Evolutionary conservation across 129 eudicot genomes (phyloP).

Genomic region (Arctium lappa): DNA sequence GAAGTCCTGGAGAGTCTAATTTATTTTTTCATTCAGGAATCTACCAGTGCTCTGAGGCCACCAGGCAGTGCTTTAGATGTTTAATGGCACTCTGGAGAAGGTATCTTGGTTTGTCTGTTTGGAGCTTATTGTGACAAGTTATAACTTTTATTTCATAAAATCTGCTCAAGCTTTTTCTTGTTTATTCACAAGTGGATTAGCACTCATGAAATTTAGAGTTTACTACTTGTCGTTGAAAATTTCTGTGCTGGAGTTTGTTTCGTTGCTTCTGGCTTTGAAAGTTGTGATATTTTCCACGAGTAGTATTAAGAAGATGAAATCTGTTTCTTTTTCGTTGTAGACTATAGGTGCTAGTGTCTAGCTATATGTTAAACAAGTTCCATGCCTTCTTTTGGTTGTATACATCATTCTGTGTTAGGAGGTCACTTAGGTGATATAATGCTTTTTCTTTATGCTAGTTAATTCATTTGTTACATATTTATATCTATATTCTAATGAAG

Average conservation of each 20-base stretch:
- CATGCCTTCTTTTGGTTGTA: neutral
- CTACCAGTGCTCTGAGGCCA: slow-evolving; percentile 77
- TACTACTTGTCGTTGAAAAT: neutral
- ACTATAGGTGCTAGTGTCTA: slow-evolving; percentile 11
- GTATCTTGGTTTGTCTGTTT: slow-evolving; percentile 80
- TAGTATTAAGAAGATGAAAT: neutral
- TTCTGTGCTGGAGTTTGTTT: neutral
- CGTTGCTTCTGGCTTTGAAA: neutral
- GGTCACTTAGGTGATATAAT: neutral
- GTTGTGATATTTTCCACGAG: neutral
- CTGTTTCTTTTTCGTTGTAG: neutral
- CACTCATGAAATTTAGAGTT: neutral
- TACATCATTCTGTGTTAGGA: neutral
- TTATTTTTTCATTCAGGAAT: slow-evolving; percentile 69
- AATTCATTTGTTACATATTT: slow-evolving; percentile 13
- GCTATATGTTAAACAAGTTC: slow-evolving; percentile 1
- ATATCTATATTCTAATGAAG: slow-evolving; percentile 40
- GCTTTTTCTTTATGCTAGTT: neutral
- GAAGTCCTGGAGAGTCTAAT: slow-evolving; percentile 58
- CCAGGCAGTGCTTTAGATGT: slow-evolving; percentile 77
- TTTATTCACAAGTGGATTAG: neutral
- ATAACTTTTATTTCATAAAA: neutral
- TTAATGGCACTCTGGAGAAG: slow-evolving; percentile 84
- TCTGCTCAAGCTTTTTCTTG: neutral
- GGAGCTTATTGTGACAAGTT: slow-evolving; percentile 37